Evolutionary conservation across 2,329 filamentous ascomycete genomes (phyloP).

Genomic region (Ophiostoma ulmi): DNA sequence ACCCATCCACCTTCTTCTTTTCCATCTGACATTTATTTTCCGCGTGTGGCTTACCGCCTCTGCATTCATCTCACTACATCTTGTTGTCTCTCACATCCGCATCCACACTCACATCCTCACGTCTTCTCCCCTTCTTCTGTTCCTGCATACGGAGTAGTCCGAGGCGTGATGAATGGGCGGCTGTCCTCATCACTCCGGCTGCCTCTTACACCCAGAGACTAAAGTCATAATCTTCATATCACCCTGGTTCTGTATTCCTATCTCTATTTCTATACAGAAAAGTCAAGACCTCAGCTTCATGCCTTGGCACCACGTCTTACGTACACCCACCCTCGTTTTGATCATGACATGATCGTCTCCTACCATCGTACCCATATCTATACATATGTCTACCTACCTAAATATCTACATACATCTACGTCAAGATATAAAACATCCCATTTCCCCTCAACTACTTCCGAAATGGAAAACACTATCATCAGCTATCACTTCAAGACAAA

Average conservation of each 20-base stretch:
- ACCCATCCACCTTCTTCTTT: background rate
- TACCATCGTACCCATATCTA: background rate
- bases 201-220: conserved; percentile 1
- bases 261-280: background rate
- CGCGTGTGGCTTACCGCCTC: background rate
- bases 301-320: background rate
- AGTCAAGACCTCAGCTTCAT: background rate
- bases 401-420: background rate
- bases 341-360: background rate
- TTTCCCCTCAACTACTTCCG: background rate
- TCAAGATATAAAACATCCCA: conserved; percentile 6
- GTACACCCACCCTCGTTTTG: background rate
- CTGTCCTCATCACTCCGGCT: conserved; percentile 12
- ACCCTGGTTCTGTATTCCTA: background rate
- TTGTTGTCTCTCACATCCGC: background rate
- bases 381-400: background rate
- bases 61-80: background rate
- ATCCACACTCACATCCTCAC: background rate
- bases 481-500: background rate
- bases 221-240: background rate
- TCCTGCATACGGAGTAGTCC: conserved; percentile 21
- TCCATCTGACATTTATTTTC: background rate
- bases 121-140: background rate
- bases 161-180: background rate
- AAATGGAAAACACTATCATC: conserved; percentile 5